These are phyloP conservation scores for Polytrichum commune DNA, from an alignment of 225 moss, liverwort and hornwort genomes.

Conservation along the genomic window DNA sequence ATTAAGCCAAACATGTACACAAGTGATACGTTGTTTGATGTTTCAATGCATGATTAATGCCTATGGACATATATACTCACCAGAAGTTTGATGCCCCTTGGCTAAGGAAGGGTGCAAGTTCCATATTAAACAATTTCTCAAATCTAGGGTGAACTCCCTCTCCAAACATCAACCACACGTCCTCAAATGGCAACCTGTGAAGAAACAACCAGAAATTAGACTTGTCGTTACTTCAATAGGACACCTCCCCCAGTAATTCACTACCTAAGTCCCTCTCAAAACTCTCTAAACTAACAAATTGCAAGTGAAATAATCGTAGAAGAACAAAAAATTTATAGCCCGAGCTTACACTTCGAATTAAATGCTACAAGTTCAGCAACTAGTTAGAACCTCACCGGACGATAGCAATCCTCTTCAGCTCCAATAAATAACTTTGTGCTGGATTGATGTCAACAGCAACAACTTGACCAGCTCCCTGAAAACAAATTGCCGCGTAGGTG, in stretches of 20 bases:
- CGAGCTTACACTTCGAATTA: too few relatives aligned
- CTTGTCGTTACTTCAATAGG: too few relatives aligned
- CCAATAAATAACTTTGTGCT: constrained; percentile 94
- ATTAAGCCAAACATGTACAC: too few relatives aligned
- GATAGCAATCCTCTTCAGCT: constrained; percentile 77
- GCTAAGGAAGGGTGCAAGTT: constrained; percentile 84
- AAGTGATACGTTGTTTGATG: too few relatives aligned
- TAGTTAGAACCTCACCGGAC: constrained; percentile 41
- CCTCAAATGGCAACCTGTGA: constrained; percentile 79
- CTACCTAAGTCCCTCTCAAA: too few relatives aligned
- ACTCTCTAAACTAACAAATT: too few relatives aligned
- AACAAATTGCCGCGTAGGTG: background rate
- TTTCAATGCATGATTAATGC: too few relatives aligned
- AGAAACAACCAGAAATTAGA: background rate
- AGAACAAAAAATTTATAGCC: too few relatives aligned
- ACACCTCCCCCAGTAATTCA: background rate
- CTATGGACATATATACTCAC: constrained; percentile 2
- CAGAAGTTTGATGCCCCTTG: constrained; percentile 98
- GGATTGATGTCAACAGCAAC: constrained; percentile 98
- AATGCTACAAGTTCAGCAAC: too few relatives aligned
- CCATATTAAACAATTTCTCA: constrained; percentile 58
- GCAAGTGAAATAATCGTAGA: too few relatives aligned
- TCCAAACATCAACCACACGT: constrained; percentile 98
- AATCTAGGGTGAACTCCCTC: constrained; percentile 92
- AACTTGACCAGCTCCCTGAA: constrained; percentile 90